Evolutionary conservation across 805 yeast species (phyloP).

Genomic region (Ogataea siamensis): DNA sequence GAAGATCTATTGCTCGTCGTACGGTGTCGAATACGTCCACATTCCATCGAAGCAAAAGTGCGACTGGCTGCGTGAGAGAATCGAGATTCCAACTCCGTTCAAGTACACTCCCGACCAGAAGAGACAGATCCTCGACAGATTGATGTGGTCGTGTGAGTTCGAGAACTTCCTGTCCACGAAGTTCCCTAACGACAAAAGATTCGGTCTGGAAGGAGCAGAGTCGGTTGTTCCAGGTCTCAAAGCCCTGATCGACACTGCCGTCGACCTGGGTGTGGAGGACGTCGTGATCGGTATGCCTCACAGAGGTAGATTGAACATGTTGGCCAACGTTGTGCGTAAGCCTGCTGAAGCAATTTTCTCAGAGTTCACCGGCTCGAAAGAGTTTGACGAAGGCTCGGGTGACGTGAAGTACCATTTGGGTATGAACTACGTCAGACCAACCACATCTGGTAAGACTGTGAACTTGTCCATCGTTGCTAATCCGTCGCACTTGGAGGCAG

Average conservation of each 20-base stretch:
- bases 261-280: constrained; percentile 90
- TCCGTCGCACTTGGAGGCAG: constrained; percentile 98
- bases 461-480: constrained; percentile 95
- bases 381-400: constrained; percentile 95
- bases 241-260: constrained; percentile 90
- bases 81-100: constrained; percentile 88
- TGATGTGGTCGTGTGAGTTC: constrained; percentile 94
- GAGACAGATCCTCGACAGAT: constrained; percentile 92
- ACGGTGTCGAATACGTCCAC: constrained; percentile 95
- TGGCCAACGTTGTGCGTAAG: constrained; percentile 96
- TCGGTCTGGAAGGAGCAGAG: constrained; percentile 98
- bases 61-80: constrained; percentile 97
- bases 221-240: constrained; percentile 95
- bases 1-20: constrained; percentile 77
- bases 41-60: constrained; percentile 93
- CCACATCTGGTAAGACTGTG: constrained; percentile 95
- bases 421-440: constrained; percentile 98
- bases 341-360: constrained; percentile 97
- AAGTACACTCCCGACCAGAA: constrained; percentile 84
- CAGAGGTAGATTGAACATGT: constrained; percentile 97
- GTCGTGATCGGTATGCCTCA: constrained; percentile 99
- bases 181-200: constrained; percentile 98
- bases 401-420: constrained; percentile 99
- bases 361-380: constrained; percentile 87
- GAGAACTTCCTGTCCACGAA: constrained; percentile 91